Percentiles rank a stretch among this genome's conserved stretches.
Evolutionary conservation across 2,329 filamentous ascomycete genomes (phyloP).

Genomic region (Neonectria coccinea): DNA sequence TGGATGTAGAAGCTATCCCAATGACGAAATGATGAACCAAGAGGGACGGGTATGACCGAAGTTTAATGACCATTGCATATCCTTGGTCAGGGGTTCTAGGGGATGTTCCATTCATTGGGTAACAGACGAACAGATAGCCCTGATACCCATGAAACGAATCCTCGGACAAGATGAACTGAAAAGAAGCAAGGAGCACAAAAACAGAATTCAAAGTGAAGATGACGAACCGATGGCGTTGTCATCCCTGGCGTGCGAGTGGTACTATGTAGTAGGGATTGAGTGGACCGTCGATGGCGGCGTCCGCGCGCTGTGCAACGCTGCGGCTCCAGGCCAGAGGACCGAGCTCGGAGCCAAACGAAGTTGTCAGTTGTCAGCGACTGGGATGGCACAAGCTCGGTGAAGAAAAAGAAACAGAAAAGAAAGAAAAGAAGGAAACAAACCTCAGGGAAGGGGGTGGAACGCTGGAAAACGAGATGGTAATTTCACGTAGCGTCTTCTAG

Average conservation of each 20-base stretch:
- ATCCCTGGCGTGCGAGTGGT: not conserved
- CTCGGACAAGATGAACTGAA: not conserved
- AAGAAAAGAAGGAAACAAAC: conserved; percentile 18
- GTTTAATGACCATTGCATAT: not conserved
- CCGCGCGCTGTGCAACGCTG: conserved; percentile 10
- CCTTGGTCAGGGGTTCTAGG: not conserved
- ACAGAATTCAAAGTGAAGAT: conserved; percentile 2
- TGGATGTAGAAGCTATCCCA: too few species aligned
- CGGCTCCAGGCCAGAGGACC: not conserved
- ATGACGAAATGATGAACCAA: too few species aligned
- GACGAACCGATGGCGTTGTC: not conserved
- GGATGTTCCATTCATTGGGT: not conserved
- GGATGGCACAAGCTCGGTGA: conserved; percentile 26
- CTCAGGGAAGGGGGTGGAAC: not conserved
- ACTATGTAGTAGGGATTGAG: not conserved
- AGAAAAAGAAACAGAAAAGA: conserved; percentile 14
- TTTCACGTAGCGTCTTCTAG: conserved; percentile 43
- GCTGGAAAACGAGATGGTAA: conserved; percentile 25
- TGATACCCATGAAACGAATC: not conserved
- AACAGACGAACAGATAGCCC: not conserved
- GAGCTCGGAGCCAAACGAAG: conserved; percentile 3
- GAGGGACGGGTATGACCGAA: not conserved
- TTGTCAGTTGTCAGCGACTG: not conserved
- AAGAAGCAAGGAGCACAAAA: conserved; percentile 6
- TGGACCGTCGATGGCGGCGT: not conserved